phyloP scores from a whole-genome alignment of 2,329 filamentous ascomycete species.

The Neonectria magnoliae region DNA sequence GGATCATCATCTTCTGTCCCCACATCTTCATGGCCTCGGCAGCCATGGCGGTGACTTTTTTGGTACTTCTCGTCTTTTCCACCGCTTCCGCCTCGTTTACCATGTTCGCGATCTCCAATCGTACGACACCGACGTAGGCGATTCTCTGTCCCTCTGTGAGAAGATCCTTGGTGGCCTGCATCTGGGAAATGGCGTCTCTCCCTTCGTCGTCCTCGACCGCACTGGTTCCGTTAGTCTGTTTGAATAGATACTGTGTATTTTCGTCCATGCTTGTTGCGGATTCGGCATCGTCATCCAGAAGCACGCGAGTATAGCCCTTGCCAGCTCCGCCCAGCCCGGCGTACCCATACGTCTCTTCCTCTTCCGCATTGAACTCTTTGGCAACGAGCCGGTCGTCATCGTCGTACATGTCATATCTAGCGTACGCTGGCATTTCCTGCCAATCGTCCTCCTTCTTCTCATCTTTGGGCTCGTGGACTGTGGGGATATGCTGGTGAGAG shows the following conservation, averaged over 20 bases:
- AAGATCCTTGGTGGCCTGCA: slow-evolving; percentile 95
- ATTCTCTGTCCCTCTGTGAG: slow-evolving; percentile 95
- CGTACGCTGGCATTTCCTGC: slow-evolving; percentile 95
- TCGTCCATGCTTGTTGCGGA: slow-evolving; percentile 97
- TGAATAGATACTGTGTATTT: slow-evolving; percentile 95
- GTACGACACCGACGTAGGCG: slow-evolving; percentile 91
- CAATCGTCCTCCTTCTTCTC: slow-evolving; percentile 74
- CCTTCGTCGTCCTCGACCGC: slow-evolving; percentile 80
- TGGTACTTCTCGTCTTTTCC: slow-evolving; percentile 70
- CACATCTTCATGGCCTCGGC: slow-evolving; percentile 91
- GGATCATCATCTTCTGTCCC: slow-evolving; percentile 98
- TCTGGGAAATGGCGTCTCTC: slow-evolving; percentile 85
- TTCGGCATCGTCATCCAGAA: slow-evolving; percentile 92
- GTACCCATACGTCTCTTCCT: slow-evolving; percentile 75
- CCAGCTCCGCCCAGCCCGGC: slow-evolving; percentile 85
- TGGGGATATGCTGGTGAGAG: slow-evolving; percentile 84
- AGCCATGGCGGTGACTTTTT: slow-evolving; percentile 75
- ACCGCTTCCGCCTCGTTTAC: slow-evolving; percentile 72
- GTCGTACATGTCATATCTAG: slow-evolving; percentile 94
- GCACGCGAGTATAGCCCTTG: slow-evolving; percentile 94
- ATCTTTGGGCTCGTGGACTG: slow-evolving; percentile 63
- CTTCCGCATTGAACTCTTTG: slow-evolving; percentile 78
- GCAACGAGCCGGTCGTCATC: slow-evolving; percentile 91
- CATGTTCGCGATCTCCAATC: slow-evolving; percentile 84
- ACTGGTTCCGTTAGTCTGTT: slow-evolving; percentile 69